These are phyloP conservation scores for Clitopilus passeckerianus DNA, from an alignment of 768 basidiomycete species.

Conservation along the genomic window DNA sequence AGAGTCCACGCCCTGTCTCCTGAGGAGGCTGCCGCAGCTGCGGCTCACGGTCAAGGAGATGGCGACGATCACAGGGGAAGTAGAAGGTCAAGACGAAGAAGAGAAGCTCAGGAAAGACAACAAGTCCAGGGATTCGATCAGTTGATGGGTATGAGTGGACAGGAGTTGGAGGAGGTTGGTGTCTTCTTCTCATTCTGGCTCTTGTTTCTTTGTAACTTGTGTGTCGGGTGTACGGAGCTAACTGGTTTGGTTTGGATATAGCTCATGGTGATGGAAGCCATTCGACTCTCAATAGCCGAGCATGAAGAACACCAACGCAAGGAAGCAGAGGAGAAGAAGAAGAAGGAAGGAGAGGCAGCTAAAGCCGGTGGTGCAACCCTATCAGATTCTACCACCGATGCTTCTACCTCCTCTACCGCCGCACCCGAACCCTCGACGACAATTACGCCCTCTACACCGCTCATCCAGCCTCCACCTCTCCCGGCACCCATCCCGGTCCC, in stretches of 20 bases:
- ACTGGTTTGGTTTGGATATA: slow-evolving; percentile 21
- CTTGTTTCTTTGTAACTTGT: neutral
- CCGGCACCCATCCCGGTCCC: neutral
- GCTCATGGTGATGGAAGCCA: slow-evolving; percentile 99
- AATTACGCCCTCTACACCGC: slow-evolving; percentile 10
- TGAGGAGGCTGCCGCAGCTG: slow-evolving; percentile 46
- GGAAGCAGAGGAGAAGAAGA: slow-evolving; percentile 65
- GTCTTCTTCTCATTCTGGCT: neutral
- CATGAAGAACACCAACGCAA: slow-evolving; percentile 90
- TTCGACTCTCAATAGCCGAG: slow-evolving; percentile 90
- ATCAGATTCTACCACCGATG: neutral
- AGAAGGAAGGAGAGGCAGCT: slow-evolving; percentile 37
- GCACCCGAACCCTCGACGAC: slow-evolving; percentile 14
- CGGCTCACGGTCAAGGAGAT: slow-evolving; percentile 9
- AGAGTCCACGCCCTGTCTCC: slow-evolving; percentile 66
- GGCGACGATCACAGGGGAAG: slow-evolving; percentile 16
- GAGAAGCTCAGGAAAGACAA: slow-evolving; percentile 47
- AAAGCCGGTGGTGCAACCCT: slow-evolving; percentile 6
- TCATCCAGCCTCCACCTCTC: neutral
- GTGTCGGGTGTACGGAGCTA: no score
- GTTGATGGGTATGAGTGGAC: slow-evolving; percentile 73
- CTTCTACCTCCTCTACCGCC: slow-evolving; percentile 18
- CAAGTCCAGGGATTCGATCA: slow-evolving; percentile 59
- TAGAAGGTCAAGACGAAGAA: slow-evolving; percentile 36
- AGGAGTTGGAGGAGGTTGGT: slow-evolving; percentile 88